A percentile compares a stretch with the other conserved stretches of the same genome.
Conservation (phyloP, 768 basidiomycete genomes). For the Pulveroboletus sp. region DNA sequence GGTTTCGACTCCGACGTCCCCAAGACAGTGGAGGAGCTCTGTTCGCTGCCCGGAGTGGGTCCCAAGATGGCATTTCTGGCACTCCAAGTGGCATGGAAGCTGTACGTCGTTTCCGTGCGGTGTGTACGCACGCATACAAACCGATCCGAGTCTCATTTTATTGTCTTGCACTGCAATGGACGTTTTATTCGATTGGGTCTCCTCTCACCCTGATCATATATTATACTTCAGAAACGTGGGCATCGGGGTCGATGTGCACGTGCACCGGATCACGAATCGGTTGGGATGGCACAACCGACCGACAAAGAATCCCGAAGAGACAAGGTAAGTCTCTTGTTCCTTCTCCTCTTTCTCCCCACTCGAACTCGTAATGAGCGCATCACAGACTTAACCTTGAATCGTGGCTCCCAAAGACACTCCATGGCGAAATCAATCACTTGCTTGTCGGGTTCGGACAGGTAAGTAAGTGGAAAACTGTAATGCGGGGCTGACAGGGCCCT, state of each 20-base stretch:
- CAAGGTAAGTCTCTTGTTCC: constrained; percentile 44
- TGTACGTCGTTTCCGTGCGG: constrained; percentile 40
- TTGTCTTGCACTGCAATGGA: not conserved
- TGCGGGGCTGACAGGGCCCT: not conserved
- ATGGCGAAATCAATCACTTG: constrained; percentile 72
- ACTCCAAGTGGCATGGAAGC: constrained; percentile 79
- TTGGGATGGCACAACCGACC: constrained; percentile 86
- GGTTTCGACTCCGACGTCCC: constrained; percentile 83
- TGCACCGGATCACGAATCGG: constrained; percentile 91
- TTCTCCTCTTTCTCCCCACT: too few species aligned
- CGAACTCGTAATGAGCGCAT: not conserved
- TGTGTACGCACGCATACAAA: not conserved
- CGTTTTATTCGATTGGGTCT: not conserved
- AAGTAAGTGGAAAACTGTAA: constrained; percentile 2
- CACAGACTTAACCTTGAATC: constrained; percentile 71
- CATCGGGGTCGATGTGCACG: constrained; percentile 95
- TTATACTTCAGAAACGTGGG: constrained; percentile 60
- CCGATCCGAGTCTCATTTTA: not conserved
- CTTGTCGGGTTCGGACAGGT: constrained; percentile 88
- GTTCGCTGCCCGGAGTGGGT: constrained; percentile 85
- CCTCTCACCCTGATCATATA: not conserved
- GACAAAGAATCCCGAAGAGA: constrained; percentile 85
- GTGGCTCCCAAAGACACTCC: constrained; percentile 73
- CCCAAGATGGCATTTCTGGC: constrained; percentile 95
- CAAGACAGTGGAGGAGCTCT: constrained; percentile 81